These are phyloP conservation scores for Lodderomyces elongisporus DNA, from an alignment of 1,139 yeast species.

Conservation along the genomic window DNA sequence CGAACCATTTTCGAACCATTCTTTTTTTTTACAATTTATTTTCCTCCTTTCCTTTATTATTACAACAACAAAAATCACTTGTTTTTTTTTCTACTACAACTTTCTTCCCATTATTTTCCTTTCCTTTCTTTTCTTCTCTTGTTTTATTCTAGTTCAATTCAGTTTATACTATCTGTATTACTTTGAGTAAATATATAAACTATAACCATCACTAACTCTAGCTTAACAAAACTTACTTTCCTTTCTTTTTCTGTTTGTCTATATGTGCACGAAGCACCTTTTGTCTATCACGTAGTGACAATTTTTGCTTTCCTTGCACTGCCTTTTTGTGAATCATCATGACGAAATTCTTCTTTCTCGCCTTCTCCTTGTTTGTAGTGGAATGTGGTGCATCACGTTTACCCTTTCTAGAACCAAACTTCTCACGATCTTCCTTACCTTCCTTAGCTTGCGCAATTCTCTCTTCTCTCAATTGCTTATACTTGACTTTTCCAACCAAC, in stretches of 20 bases:
- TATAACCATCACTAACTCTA: too few relatives aligned
- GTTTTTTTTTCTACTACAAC: background rate
- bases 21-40: too few relatives aligned
- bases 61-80: background rate
- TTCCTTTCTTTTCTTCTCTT: background rate
- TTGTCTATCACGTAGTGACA: constrained; percentile 88
- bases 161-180: constrained; percentile 1
- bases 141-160: background rate
- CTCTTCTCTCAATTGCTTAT: constrained; percentile 85
- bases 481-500: constrained; percentile 78
- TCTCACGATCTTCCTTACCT: constrained; percentile 90
- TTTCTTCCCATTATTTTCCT: background rate
- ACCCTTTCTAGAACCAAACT: constrained; percentile 84
- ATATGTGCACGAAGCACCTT: constrained; percentile 81
- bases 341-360: constrained; percentile 96
- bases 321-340: constrained; percentile 96
- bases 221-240: too few relatives aligned
- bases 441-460: constrained; percentile 81
- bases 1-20: too few relatives aligned
- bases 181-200: too few relatives aligned
- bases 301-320: constrained; percentile 89
- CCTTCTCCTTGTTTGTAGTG: constrained; percentile 93
- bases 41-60: background rate
- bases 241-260: constrained; percentile 84
- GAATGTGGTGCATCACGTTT: constrained; percentile 75